Conservation (phyloP, 2,329 filamentous ascomycete genomes). For the Aspergillus costaricaensis region DNA sequence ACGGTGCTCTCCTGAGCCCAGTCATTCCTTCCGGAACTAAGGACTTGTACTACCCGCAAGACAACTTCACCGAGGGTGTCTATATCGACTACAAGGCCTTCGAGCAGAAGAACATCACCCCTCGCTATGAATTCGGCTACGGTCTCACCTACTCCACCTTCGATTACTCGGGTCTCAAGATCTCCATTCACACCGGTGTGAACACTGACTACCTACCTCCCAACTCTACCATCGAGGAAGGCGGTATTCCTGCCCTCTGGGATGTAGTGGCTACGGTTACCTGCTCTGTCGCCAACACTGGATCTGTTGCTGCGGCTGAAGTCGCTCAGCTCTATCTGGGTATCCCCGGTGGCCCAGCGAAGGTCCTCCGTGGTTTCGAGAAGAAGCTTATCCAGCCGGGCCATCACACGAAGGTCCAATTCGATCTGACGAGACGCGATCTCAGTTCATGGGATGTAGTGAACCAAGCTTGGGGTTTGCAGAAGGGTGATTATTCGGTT, state of each 20-base stretch:
- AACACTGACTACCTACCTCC: conserved; percentile 51
- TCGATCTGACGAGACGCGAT: conserved; percentile 46
- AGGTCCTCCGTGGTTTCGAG: conserved; percentile 55
- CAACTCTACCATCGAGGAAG: conserved; percentile 7
- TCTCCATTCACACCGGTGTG: conserved; percentile 24
- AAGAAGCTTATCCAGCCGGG: conserved; percentile 50
- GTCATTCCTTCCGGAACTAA: background rate
- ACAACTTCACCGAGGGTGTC: conserved; percentile 13
- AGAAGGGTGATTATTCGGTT: background rate
- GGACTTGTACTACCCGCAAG: conserved; percentile 12
- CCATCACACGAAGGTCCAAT: conserved; percentile 42
- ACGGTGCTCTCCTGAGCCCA: conserved; percentile 37
- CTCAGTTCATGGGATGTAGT: conserved; percentile 39
- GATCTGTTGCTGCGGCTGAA: conserved; percentile 48
- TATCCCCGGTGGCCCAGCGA: conserved; percentile 37
- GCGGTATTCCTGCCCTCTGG: conserved; percentile 8
- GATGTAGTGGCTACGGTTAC: conserved; percentile 39
- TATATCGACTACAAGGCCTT: conserved; percentile 18
- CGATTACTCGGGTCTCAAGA: conserved; percentile 46
- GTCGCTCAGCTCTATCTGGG: conserved; percentile 60
- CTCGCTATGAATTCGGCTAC: conserved; percentile 12
- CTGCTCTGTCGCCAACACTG: conserved; percentile 54
- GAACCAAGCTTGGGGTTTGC: conserved; percentile 32
- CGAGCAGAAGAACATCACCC: conserved; percentile 6
- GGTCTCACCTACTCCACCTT: conserved; percentile 48